A percentile compares a stretch with the other conserved stretches of the same genome.
phyloP scores from a whole-genome alignment of 2,329 filamentous ascomycete genomes.

The Fusarium succisae region DNA sequence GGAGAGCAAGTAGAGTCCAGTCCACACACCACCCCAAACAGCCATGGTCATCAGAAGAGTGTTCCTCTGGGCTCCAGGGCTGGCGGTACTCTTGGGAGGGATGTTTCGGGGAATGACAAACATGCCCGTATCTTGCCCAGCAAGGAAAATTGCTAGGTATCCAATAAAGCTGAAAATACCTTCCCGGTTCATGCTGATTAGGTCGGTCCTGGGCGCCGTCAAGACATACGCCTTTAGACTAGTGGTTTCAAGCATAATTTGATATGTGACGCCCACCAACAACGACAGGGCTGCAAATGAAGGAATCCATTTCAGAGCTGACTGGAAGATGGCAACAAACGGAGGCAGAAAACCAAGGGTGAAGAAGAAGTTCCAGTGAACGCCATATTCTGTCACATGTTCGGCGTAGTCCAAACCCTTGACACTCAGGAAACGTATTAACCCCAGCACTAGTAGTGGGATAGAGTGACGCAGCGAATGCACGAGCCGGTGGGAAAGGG shows the following conservation, averaged over 20 bases:
- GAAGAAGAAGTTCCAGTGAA: slow-evolving; percentile 99
- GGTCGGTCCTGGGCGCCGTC: slow-evolving; percentile 78
- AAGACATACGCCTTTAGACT: slow-evolving; percentile 85
- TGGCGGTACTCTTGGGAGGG: slow-evolving; percentile 53
- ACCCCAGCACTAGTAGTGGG: slow-evolving; percentile 81
- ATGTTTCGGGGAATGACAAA: slow-evolving; percentile 74
- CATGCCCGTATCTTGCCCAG: slow-evolving; percentile 85
- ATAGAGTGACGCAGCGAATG: slow-evolving; percentile 81
- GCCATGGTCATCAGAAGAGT: slow-evolving; percentile 71
- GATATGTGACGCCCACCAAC: slow-evolving; percentile 74
- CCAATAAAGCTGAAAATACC: slow-evolving; percentile 95
- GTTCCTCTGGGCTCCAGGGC: slow-evolving; percentile 59
- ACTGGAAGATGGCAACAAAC: slow-evolving; percentile 85
- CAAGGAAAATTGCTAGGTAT: slow-evolving; percentile 93
- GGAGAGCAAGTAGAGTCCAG: slow-evolving; percentile 72
- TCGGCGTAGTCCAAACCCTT: slow-evolving; percentile 97
- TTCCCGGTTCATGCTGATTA: slow-evolving; percentile 91
- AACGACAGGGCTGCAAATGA: slow-evolving; percentile 82
- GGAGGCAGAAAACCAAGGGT: slow-evolving; percentile 89
- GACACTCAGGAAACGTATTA: slow-evolving; percentile 85
- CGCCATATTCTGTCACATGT: slow-evolving; percentile 95
- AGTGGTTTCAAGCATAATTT: slow-evolving; percentile 79
- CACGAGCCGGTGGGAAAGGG: slow-evolving; percentile 67
- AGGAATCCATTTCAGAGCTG: slow-evolving; percentile 73
- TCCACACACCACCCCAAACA: slow-evolving; percentile 74